Evolutionary conservation across 139 green algal genomes (phyloP), one percentile per base, ranked within the genome.

Genomic region (Bryopsis sp.): DNA sequence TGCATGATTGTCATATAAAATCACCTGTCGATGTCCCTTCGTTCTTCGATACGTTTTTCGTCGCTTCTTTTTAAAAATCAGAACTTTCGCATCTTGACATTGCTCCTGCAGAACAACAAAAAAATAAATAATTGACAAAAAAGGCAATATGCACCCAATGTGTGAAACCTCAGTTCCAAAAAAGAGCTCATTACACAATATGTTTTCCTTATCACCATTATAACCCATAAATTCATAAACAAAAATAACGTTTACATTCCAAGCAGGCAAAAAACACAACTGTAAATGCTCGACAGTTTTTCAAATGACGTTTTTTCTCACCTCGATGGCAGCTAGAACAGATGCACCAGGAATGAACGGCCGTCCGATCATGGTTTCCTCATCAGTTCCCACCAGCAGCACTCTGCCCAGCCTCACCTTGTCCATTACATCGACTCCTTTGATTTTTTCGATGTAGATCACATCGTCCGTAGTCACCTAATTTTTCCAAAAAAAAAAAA

Each of bases 51-150:
- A 95, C 71, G 90, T 90, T 43, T 94, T 95, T 39, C 89, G 50
- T 5, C 89, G 71, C 64, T 88, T 83, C 73, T 95, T 95, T 60
- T 95, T 87, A 74, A 95, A 95, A 5, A 92, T 82, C 2, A 90
- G 74, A 54, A 90, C 82, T 67, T 92, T 93, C 46, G 75, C 89
- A 54, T 95, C 85, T 28, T 81, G 68, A 28, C 89, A 85, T 60
- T 91, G 83, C 73, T 92, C 84, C 75, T 85, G n/a, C n/a, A n/a
- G n/a, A n/a, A n/a, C n/a, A n/a, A n/a, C n/a, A n/a, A n/a, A n/a
- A n/a, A n/a, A n/a, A n/a, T n/a, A n/a, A n/a, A n/a, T n/a, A n/a
- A n/a, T n/a, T n/a, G n/a, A n/a, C n/a, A n/a, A n/a, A n/a, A n/a
- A n/a, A n/a, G n/a, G n/a, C n/a, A n/a, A n/a, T n/a, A n/a, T n/a